Percentiles rank a stretch among this genome's conserved stretches.
phyloP scores from a whole-genome alignment of 169 alveolate species.

The Plasmodium inui region DNA sequence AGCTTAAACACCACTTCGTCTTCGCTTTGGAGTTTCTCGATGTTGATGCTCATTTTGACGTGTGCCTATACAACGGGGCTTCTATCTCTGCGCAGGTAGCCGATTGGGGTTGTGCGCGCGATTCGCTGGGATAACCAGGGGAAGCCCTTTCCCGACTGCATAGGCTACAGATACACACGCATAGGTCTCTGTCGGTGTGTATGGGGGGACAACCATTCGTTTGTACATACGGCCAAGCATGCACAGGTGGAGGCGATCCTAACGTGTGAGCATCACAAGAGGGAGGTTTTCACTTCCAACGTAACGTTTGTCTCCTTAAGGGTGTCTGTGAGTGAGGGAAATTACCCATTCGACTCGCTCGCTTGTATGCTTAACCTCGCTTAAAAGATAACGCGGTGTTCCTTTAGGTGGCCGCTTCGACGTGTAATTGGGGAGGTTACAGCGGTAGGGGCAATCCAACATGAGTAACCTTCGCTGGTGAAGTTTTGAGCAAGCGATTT shows the following conservation, averaged over 20 bases:
- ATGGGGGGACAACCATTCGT: too few relatives aligned
- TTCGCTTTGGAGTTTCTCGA: background rate
- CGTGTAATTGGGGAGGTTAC: background rate
- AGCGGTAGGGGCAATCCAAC: background rate
- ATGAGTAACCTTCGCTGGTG: background rate
- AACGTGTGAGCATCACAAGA: background rate
- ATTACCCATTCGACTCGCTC: background rate
- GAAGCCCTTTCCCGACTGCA: background rate
- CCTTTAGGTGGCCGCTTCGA: background rate
- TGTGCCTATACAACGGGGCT: background rate
- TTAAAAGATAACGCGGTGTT: background rate
- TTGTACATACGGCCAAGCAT: too few relatives aligned
- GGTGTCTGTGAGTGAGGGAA: background rate
- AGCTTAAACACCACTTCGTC: slow-evolving; percentile 10
- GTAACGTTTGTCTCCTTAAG: background rate
- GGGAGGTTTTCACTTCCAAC: background rate
- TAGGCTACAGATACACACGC: background rate
- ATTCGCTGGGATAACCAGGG: background rate
- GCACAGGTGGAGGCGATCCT: too few relatives aligned
- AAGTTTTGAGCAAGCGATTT: background rate
- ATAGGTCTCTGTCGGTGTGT: too few relatives aligned
- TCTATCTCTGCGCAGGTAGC: background rate
- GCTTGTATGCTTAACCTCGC: background rate
- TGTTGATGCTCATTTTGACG: slow-evolving; percentile 44
- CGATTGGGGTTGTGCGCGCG: background rate